Evolutionary conservation across 352 stramenopile species (phyloP).

Genomic region (Phytophthora tentaculata): DNA sequence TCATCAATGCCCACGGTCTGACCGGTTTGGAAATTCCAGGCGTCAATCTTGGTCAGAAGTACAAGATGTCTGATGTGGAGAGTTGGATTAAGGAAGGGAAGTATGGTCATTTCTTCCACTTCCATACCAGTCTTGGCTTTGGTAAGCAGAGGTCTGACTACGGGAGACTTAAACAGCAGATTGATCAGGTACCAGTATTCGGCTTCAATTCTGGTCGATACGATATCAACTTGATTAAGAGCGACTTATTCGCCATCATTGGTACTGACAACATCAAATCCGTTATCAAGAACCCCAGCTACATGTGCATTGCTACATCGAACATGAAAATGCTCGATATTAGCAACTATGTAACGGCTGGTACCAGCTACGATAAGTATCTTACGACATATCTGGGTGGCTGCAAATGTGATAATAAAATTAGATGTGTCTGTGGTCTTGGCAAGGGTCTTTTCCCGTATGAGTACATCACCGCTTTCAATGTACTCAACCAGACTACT

Average conservation of each 20-base stretch:
- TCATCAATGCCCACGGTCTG: neutral
- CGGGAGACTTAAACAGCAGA: neutral
- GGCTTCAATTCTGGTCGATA: neutral
- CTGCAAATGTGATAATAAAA: too few species aligned
- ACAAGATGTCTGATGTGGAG: neutral
- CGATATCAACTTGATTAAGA: neutral
- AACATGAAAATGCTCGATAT: neutral
- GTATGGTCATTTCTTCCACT: neutral
- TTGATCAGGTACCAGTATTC: conserved; percentile 3
- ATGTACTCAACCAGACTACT: too few species aligned
- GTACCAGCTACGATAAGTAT: neutral
- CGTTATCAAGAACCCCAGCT: neutral
- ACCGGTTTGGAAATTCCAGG: neutral
- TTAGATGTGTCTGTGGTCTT: too few species aligned
- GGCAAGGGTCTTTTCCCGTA: too few species aligned
- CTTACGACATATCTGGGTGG: too few species aligned
- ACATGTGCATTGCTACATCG: neutral
- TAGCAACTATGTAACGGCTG: neutral
- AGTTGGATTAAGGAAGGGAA: neutral
- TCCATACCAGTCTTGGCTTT: conserved; percentile 1
- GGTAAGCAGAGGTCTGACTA: conserved; percentile 1
- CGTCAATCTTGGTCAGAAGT: neutral
- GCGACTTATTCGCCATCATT: neutral
- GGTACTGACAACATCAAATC: neutral
- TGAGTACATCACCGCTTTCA: too few species aligned